These are phyloP conservation scores for Penicillium polonicum DNA, from an alignment of 2,329 filamentous ascomycete species.

Conservation along the genomic window DNA sequence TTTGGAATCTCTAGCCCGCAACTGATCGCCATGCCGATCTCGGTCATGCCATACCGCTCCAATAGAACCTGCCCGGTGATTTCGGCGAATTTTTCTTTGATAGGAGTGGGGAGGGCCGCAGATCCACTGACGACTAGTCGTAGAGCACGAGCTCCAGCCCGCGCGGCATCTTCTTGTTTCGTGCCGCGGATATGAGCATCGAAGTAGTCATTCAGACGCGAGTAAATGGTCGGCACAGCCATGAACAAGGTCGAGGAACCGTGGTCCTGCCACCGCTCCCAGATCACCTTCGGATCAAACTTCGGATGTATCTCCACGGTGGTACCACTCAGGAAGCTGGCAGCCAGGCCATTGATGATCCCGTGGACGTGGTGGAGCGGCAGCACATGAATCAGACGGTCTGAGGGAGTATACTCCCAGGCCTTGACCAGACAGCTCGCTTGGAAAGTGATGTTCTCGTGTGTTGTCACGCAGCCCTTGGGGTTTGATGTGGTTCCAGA, in stretches of 20 bases:
- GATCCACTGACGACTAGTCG: constrained; percentile 45
- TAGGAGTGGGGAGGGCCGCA: constrained; percentile 44
- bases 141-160: constrained; percentile 35
- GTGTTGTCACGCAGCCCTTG: constrained; percentile 47
- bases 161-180: constrained; percentile 32
- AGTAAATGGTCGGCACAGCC: constrained; percentile 54
- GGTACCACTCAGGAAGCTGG: constrained; percentile 47
- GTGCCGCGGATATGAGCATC: constrained; percentile 40
- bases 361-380: constrained; percentile 54
- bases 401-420: constrained; percentile 35
- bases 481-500: constrained; percentile 44
- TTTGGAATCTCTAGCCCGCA: constrained; percentile 43
- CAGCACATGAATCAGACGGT: constrained; percentile 51
- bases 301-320: constrained; percentile 51
- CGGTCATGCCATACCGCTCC: constrained; percentile 52
- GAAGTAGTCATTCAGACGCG: constrained; percentile 49
- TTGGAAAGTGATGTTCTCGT: constrained; percentile 41
- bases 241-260: constrained; percentile 50
- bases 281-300: constrained; percentile 47
- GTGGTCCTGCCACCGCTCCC: constrained; percentile 46
- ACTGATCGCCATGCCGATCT: constrained; percentile 51
- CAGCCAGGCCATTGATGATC: constrained; percentile 51
- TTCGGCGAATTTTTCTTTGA: constrained; percentile 42
- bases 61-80: constrained; percentile 46
- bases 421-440: constrained; percentile 32